Conservation (phyloP, 345 rosid genomes). For the Erucastrum elatum region DNA sequence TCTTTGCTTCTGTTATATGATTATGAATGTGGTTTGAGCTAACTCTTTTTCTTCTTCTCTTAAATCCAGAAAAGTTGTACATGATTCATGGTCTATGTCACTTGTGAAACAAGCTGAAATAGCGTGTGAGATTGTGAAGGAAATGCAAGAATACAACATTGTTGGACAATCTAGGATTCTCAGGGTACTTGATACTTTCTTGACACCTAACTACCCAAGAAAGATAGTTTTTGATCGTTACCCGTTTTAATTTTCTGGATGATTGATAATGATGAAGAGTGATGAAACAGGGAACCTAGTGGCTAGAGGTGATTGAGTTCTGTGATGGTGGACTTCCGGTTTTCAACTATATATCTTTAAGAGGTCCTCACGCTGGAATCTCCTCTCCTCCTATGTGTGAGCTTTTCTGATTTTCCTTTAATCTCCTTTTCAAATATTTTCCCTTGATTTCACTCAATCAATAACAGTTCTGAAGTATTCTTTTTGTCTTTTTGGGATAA, state of each 20-base stretch:
- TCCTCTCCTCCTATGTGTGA: slow-evolving; percentile 36
- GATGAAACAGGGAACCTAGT: slow-evolving; percentile 74
- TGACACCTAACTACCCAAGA: not conserved
- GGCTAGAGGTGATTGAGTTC: slow-evolving; percentile 82
- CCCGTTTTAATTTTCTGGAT: not conserved
- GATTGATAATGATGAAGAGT: not conserved
- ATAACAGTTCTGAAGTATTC: no score
- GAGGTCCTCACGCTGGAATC: slow-evolving; percentile 96
- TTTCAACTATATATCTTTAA: no score
- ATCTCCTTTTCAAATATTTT: no score
- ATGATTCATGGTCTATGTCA: slow-evolving; percentile 93
- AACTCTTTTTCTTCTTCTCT: not conserved
- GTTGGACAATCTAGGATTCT: slow-evolving; percentile 94
- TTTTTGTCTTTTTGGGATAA: no score
- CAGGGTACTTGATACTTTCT: slow-evolving; percentile 55
- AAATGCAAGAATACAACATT: slow-evolving; percentile 75
- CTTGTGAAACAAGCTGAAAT: slow-evolving; percentile 67
- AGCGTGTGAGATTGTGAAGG: slow-evolving; percentile 76
- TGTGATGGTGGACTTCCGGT: slow-evolving; percentile 84
- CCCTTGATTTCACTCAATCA: no score
- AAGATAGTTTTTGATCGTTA: not conserved
- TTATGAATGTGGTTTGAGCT: slow-evolving; percentile 7
- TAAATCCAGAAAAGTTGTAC: slow-evolving; percentile 65
- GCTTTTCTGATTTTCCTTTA: no score
- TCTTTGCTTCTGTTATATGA: not conserved